A percentile compares a stretch with the other conserved stretches of the same genome.
These are phyloP conservation scores for Globisporangium cederbergense DNA, from an alignment of 352 stramenopile genomes.

Conservation along the genomic window DNA sequence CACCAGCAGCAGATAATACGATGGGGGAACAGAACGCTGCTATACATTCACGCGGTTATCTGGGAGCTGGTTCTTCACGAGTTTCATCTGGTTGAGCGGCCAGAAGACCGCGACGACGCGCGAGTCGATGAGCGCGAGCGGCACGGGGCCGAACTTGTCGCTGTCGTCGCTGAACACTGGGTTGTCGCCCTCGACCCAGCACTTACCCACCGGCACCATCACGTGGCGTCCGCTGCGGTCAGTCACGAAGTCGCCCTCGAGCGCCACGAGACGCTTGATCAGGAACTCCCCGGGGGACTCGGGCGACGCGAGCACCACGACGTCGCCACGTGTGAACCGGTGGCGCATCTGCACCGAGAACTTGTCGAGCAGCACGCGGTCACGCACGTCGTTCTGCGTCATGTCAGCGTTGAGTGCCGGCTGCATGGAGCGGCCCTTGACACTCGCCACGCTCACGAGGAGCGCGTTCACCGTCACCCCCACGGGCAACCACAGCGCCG, in stretches of 20 bases:
- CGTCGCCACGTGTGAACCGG: slow-evolving; percentile 59
- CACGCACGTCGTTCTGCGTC: slow-evolving; percentile 53
- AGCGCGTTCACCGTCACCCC: slow-evolving; percentile 75
- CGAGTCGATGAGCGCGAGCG: slow-evolving; percentile 78
- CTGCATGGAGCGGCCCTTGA: slow-evolving; percentile 85
- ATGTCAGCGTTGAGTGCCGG: slow-evolving; percentile 76
- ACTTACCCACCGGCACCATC: slow-evolving; percentile 69
- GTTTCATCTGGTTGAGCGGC: slow-evolving; percentile 62
- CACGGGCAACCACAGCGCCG: slow-evolving; percentile 77
- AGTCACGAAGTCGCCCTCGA: slow-evolving; percentile 73
- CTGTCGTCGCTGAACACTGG: slow-evolving; percentile 73
- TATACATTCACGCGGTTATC: slow-evolving; percentile 57
- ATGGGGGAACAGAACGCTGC: not conserved
- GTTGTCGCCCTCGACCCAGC: slow-evolving; percentile 86
- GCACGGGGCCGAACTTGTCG: slow-evolving; percentile 69
- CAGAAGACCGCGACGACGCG: slow-evolving; percentile 78
- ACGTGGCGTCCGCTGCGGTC: slow-evolving; percentile 33
- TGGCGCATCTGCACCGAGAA: slow-evolving; percentile 78
- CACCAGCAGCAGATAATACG: not conserved
- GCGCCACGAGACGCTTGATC: slow-evolving; percentile 74
- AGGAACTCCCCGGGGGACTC: slow-evolving; percentile 50
- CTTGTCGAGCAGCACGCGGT: slow-evolving; percentile 85
- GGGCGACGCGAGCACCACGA: slow-evolving; percentile 76
- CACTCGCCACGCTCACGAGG: slow-evolving; percentile 60
- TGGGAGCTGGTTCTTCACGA: slow-evolving; percentile 50